A percentile compares a stretch with the other conserved stretches of the same genome.
These are phyloP conservation scores for Favolaschia claudopus DNA, from an alignment of 768 basidiomycete genomes.

Conservation along the genomic window DNA sequence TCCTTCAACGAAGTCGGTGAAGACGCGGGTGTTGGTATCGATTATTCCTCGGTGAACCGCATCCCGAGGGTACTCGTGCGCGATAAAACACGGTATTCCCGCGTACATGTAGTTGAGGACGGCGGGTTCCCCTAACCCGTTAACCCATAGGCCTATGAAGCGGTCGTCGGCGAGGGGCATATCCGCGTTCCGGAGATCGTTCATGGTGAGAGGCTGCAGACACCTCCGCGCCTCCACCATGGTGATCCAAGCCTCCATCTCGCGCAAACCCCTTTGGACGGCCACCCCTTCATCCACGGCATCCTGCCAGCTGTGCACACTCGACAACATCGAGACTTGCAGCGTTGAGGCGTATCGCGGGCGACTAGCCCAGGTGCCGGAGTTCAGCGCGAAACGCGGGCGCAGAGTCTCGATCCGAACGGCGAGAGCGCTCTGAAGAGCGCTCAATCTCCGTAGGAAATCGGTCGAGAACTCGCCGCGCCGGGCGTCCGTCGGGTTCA, in stretches of 20 bases:
- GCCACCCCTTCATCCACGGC: not conserved
- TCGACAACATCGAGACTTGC: not conserved
- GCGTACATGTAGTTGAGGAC: not conserved
- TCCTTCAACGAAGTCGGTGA: too few species aligned
- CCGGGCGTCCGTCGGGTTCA: not conserved
- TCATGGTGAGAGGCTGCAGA: too few species aligned
- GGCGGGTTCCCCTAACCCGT: not conserved
- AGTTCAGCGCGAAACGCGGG: not conserved
- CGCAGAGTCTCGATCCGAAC: not conserved
- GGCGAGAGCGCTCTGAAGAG: not conserved
- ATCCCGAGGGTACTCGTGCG: not conserved
- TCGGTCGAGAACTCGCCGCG: not conserved
- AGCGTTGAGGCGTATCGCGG: not conserved
- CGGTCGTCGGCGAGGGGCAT: not conserved
- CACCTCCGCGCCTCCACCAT: not conserved
- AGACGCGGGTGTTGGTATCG: too few species aligned
- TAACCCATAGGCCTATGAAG: not conserved
- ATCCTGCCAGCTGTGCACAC: not conserved
- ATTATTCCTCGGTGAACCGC: too few species aligned
- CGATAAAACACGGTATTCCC: constrained; percentile 3
- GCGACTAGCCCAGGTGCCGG: not conserved
- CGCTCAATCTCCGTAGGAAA: not conserved
- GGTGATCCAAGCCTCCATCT: not conserved
- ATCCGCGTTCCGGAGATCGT: too few species aligned
- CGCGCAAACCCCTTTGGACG: not conserved